Base-by-base conservation (phyloP, 139 green algal genomes). In the Pleodorina starrii region DNA sequence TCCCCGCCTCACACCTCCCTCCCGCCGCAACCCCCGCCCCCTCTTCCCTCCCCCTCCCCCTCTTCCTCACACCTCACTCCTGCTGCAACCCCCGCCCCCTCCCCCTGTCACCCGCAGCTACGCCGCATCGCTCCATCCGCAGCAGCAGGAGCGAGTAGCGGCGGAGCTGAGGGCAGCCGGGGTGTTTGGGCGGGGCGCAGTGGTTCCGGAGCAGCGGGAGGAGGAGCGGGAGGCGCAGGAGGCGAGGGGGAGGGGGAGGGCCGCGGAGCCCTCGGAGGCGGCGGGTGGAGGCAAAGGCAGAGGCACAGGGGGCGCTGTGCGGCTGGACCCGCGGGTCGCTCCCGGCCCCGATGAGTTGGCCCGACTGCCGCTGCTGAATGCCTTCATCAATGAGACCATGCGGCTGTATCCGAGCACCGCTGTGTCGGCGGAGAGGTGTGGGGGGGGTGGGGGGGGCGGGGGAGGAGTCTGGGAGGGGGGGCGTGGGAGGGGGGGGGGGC, bases 301-400 rank as follows among this genome's bases (percentile, higher is more conserved):
- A 25, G 51, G 54, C 54, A 12, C 9, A 50, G 38, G 5, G 78
- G 17, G 35, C n/a, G n/a, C n/a, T 57, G 0, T 66, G 76, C 0
- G 7, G 32, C 48, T 69, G 32, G 46, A 66, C 2, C 19, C 46
- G 21, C 38, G 46, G 48, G 29, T 14, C 43, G 77, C 59, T 73
- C 83, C 83, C 21, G 27, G 46, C 17, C 63, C 44, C 19, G 83
- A 88, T 23, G 83, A 80, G 46, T 46, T 88, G 48, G 68, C 66
- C 23, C 32, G 68, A 7, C 83, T 88, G 83, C 83, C 66, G 29
- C 46, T 60, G 16, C 66, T 80, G 1, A 88, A 88, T 44, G 83
- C 83, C 21, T 88, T 88, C 25, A 36, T 88, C 9, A 81, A 66
- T 21, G 81, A 87, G 81, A 63, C 59, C 5, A 71, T 88, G 46